Evolutionary conservation across 164 flowering plant genomes (phyloP), one percentile per base, ranked within the genome.

Genomic region (Vitis amurensis): DNA sequence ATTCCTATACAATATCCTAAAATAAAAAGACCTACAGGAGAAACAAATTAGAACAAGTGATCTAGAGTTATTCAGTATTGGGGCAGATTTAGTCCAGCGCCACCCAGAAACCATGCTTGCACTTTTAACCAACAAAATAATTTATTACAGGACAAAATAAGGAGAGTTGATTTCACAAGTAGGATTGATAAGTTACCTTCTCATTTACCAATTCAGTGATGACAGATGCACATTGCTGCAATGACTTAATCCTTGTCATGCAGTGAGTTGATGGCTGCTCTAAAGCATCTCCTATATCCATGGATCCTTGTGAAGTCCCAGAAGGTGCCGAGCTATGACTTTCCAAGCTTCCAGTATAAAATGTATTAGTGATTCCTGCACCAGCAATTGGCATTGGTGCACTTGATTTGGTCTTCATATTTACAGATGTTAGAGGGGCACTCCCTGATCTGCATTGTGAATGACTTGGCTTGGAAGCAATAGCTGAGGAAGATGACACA

Each of bases 191-290:
- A 64, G 56, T 73, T 81, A 90, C 99, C 95, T 89, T 96, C 65
- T 89, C 95, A 71, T 81, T 78, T 37, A 91, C 91, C 73, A 96
- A 77, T 74, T 88, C 97, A 44, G 75, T 85, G 68, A 93, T 84
- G 66, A 90, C 86, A 76, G 87, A 79, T n/a, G 97, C 99, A 86
- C 79, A 90, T 60, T 76, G 80, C 81, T 83, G 89, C 84, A 96
- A 77, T 68, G 97, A 96, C 67, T 84, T 89, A 61, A 93, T 85
- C 79, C 98, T 82, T 63, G 92, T 84, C 77, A 83, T 65, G 77
- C 85, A 70, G 67, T 89, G 78, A 71, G 82, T 72, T 66, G 98
- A 85, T 77, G 95, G 97, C 73, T 86, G 91, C 80, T 93, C 97
- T 68, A 84, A 71, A 76, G 81, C 64, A 68, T 90, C 93, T 68